phyloP scores from a whole-genome alignment of 140 eudicot genomes.

The Cichorium intybus region DNA sequence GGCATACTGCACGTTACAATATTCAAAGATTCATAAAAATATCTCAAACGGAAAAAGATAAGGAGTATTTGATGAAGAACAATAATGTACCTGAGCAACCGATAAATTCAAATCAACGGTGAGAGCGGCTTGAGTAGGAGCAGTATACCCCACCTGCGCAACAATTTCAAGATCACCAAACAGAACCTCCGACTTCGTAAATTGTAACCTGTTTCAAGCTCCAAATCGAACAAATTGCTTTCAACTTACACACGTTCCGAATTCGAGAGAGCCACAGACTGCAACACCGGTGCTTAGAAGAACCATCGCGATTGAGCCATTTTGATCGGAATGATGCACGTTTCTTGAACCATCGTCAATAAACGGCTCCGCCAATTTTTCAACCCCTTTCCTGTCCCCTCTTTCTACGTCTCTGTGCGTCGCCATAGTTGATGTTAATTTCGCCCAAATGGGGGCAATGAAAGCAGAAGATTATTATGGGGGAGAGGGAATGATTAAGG shows the following conservation, averaged over 20 bases:
- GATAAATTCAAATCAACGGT: slow-evolving; percentile 45
- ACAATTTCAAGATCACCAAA: slow-evolving; percentile 1
- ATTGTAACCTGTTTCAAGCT: background rate
- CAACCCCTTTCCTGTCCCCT: slow-evolving; percentile 29
- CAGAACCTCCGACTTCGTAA: background rate
- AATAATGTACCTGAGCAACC: slow-evolving; percentile 45
- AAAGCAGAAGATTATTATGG: background rate
- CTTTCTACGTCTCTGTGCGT: slow-evolving; percentile 38
- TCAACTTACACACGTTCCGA: slow-evolving; percentile 78
- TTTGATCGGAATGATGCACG: slow-evolving; percentile 17
- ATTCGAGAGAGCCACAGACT: slow-evolving; percentile 81
- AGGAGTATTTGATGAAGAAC: background rate
- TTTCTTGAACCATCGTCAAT: slow-evolving; percentile 27
- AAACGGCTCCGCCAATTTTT: slow-evolving; percentile 51
- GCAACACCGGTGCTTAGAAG: slow-evolving; percentile 68
- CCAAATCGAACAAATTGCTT: background rate
- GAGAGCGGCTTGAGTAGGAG: slow-evolving; percentile 68
- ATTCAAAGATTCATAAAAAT: background rate
- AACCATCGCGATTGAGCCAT: slow-evolving; percentile 51
- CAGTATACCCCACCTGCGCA: slow-evolving; percentile 79
- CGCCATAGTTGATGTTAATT: slow-evolving; percentile 22
- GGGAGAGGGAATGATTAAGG: background rate
- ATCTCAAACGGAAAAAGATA: background rate
- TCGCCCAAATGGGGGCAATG: background rate
- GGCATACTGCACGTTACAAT: slow-evolving; percentile 46